Evolutionary conservation across 2,329 filamentous ascomycete genomes (phyloP), one percentile per base, ranked within the genome.

Genomic region (Botrytis tulipae): DNA sequence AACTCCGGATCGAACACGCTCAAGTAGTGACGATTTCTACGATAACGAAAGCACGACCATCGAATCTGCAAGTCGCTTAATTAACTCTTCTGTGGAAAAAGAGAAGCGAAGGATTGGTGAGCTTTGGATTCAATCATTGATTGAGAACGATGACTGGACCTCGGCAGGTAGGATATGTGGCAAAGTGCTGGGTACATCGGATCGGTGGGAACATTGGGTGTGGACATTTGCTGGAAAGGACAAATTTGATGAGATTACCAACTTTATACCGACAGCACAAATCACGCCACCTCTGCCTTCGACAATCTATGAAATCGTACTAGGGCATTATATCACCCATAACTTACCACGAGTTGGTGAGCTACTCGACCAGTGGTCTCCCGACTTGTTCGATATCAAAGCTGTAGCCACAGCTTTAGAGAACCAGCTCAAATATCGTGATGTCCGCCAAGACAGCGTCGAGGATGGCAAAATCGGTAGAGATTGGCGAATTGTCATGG

Each of bases 161-260:
- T 85, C 88, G 73, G 96, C 96, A 9, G 95, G 94, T 0, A 87
- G 92, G 78, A 86, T 97, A 6, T 95, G 94, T 74, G 93, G 92
- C 22, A 94, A 91, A 79, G 95, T 98, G 0, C 85, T 99, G 1
- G 90, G 90, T 61, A 93, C 91, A 1, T 90, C 94, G 1, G 87
- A 92, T 66, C 86, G 92, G 77, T 99, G 96, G 96, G 95, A 98
- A 83, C 93, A 97, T 79, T 98, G 95, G 94, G 92, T 97, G 8
- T 97, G 93, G 89, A 91, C 89, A 0, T 99, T 99, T 83, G 93
- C 94, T 12, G 92, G 94, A 59, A 92, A 93, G 3, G 88, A 93
- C 76, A 94, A 91, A 79, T 94, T 97, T 78, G 93, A 98, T 80
- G 95, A 97, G 78, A 97, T 99, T 75, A 92, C 93, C 8, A 88